Evolutionary conservation across 495 filamentous ascomycete genomes (phyloP).

Genomic region (Aspergillus sclerotioniger): DNA sequence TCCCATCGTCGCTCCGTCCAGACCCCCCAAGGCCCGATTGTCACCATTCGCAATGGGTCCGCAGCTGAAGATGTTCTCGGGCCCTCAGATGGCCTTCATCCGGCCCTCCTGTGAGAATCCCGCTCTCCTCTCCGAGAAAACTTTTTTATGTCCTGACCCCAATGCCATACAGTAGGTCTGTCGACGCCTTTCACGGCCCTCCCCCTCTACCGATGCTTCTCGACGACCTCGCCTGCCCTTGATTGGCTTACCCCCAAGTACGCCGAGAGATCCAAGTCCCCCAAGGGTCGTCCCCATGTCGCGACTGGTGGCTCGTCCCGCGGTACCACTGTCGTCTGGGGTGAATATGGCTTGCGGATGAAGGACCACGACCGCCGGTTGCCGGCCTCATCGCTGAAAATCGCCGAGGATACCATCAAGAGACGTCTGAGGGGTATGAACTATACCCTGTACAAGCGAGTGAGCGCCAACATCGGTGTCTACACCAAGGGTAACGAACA

Average conservation of each 20-base stretch:
- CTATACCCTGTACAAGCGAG: slow-evolving; percentile 86
- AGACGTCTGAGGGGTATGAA: slow-evolving; percentile 84
- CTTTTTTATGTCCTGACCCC: slow-evolving; percentile 22
- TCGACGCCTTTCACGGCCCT: slow-evolving; percentile 31
- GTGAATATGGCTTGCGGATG: slow-evolving; percentile 94
- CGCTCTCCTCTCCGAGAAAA: neutral
- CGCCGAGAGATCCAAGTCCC: slow-evolving; percentile 75
- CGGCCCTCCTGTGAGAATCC: slow-evolving; percentile 37
- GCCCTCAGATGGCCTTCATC: slow-evolving; percentile 35
- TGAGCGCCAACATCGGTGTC: slow-evolving; percentile 88
- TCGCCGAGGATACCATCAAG: slow-evolving; percentile 91
- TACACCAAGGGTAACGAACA: slow-evolving; percentile 94
- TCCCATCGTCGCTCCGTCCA: slow-evolving; percentile 9
- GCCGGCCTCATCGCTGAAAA: slow-evolving; percentile 79
- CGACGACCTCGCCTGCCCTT: slow-evolving; percentile 59
- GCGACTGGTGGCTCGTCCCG: slow-evolving; percentile 86
- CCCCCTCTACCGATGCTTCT: slow-evolving; percentile 61
- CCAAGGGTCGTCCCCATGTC: slow-evolving; percentile 85
- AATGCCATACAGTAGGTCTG: slow-evolving; percentile 25
- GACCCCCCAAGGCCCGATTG: slow-evolving; percentile 9
- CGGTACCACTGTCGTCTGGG: slow-evolving; percentile 94
- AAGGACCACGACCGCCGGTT: slow-evolving; percentile 89
- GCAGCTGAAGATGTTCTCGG: slow-evolving; percentile 38
- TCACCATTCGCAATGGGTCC: slow-evolving; percentile 34
- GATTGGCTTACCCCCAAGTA: slow-evolving; percentile 82